These are phyloP conservation scores for Mimosa bimucronata DNA, from an alignment of 306 rosid species.

Conservation along the genomic window DNA sequence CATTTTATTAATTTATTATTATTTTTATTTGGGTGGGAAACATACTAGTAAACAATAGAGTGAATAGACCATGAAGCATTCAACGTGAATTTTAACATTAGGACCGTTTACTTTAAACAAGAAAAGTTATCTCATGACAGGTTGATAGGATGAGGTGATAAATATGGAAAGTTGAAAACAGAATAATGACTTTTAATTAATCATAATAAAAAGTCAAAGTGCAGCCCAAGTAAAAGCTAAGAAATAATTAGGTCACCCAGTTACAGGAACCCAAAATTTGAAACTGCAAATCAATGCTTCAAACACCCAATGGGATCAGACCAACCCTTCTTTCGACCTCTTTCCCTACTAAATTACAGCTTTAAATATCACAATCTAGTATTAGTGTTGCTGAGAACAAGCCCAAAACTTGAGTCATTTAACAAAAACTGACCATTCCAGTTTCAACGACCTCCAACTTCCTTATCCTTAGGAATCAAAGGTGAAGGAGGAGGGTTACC, in stretches of 20 bases:
- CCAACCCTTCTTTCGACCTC: not conserved
- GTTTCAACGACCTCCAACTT: constrained; percentile 31
- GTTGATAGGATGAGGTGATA: not conserved
- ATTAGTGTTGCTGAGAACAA: constrained; percentile 24
- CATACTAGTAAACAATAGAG: not conserved
- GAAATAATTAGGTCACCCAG: not conserved
- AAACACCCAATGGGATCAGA: not conserved
- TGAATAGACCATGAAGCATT: not conserved
- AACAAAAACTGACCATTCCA: constrained; percentile 32
- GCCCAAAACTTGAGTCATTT: constrained; percentile 37
- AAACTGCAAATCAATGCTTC: not conserved
- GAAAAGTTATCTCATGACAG: not conserved
- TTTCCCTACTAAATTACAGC: not conserved
- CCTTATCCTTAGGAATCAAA: constrained; percentile 19
- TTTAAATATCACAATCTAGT: not conserved
- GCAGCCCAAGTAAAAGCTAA: not conserved
- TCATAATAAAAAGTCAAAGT: not conserved
- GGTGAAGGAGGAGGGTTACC: constrained; percentile 43
- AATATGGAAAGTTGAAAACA: not conserved
- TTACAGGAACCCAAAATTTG: not conserved
- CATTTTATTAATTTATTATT: not conserved
- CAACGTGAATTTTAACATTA: not conserved
- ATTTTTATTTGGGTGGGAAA: not conserved
- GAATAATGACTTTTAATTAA: not conserved
- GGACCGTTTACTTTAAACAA: not conserved